A percentile compares a stretch with the other conserved stretches of the same genome.
These are phyloP conservation scores for Pezicula carpinea DNA, from an alignment of 2,329 filamentous ascomycete genomes.

Conservation along the genomic window DNA sequence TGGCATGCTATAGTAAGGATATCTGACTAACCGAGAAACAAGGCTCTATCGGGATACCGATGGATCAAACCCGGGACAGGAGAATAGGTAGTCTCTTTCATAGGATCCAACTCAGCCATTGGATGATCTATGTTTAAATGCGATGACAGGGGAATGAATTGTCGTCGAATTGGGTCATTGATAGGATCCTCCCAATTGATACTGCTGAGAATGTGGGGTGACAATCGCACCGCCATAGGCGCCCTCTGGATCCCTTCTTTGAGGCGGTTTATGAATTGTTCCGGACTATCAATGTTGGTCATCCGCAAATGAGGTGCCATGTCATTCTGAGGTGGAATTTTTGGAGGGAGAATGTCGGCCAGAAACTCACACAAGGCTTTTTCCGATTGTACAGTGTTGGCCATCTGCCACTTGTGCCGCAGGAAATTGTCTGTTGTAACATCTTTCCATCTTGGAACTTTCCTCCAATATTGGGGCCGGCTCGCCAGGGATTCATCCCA, in stretches of 20 bases:
- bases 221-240: slow-evolving; percentile 57
- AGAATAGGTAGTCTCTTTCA: slow-evolving; percentile 52
- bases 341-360: too few species aligned
- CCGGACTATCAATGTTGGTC: not conserved
- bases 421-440: too few species aligned
- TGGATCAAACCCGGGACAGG: slow-evolving; percentile 55
- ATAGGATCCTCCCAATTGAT: slow-evolving; percentile 56
- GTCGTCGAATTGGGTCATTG: slow-evolving; percentile 53
- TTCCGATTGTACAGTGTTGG: too few species aligned
- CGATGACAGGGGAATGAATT: slow-evolving; percentile 55
- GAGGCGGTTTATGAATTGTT: not conserved
- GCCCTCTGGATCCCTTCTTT: slow-evolving; percentile 37
- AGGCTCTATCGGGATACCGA: slow-evolving; percentile 56
- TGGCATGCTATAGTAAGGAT: not conserved
- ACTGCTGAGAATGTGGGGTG: slow-evolving; percentile 54
- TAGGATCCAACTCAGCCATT: slow-evolving; percentile 48
- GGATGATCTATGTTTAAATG: slow-evolving; percentile 49
- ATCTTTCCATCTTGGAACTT: too few species aligned
- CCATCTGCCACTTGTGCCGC: too few species aligned
- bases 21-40: slow-evolving; percentile 49
- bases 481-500: too few species aligned
- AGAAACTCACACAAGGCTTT: too few species aligned
- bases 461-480: too few species aligned
- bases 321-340: too few species aligned
- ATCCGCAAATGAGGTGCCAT: too few species aligned